Evolutionary conservation across 2,329 filamentous ascomycete species (phyloP), one percentile per base, ranked within the genome.

Genomic region (Fonsecaea nubica): DNA sequence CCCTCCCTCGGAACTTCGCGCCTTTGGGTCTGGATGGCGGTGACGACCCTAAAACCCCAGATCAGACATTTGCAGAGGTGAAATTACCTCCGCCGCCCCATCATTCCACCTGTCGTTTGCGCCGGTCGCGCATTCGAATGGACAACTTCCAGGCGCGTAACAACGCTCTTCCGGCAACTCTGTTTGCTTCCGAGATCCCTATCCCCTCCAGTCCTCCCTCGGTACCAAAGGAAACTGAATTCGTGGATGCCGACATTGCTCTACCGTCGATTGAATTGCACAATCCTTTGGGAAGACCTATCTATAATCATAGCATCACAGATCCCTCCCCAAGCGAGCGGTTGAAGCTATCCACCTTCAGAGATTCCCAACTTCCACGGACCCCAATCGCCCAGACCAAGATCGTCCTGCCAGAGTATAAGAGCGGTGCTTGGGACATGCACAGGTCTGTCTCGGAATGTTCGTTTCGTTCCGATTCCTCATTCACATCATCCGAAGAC

Each of bases 391-490:
- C 80, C 42, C 81, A 83, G 71, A 81, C 82, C 40, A 77, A 76
- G n/a, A 74, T 75, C 4, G 75, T 75, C 18, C 72, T 76, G n/a
- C 70, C 75, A 10, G 78, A 80, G 21, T 72, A 73, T 8, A 75
- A 75, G 2, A 72, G 67, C 25, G 62, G 59, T 40, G 69, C 68
- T 35, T 74, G 72, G 72, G 71, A 77, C 25, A 82, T 87, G 58
- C 79, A 80, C 71, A 83, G 87, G 52, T 84, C 87, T 3, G 80
- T 81, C 6, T 89, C 87, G 2, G 82, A 84, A 4, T 85, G 83
- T 71, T 89, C 86, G 2, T 82, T 83, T 63, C 80, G 84, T 53
- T 89, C 87, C 2, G 85, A 89, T 73, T 89, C 87, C 0, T 89
- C 87, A 2, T 76, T 85, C 18, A 87, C 86, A 12, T 89, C 87